Base-by-base conservation (phyloP, 2,329 filamentous ascomycete genomes). In the Fusarium napiforme region DNA sequence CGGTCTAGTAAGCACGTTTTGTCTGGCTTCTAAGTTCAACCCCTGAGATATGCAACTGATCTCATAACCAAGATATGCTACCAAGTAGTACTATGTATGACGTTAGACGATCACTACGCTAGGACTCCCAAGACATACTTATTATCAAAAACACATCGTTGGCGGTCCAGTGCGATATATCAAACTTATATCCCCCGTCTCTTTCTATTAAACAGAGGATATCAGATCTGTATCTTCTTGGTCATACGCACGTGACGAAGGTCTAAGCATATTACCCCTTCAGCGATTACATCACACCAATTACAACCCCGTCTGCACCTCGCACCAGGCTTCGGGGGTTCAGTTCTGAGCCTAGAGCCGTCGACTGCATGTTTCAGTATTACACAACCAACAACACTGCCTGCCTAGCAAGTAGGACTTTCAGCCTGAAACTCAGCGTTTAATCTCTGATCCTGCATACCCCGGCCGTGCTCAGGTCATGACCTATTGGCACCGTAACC, bases 41-140 rank as follows among this genome's bases (percentile, higher is more conserved):
- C 59, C 52, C 43, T 69, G 47, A 60, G 43, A 57, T 52, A 70
- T 69, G 60, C 34, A 43, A 46, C 43, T 56, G 65, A 69, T 69
- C 34, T 65, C 55, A 60, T 70, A 37, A 26, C 23, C 26, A 61
- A 37, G 28, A 23, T 36, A 23, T 19, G 37, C 43, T 50, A 53
- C 14, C 32, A 28, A 18, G 19, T 53, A 23, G 23, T 53, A 45
- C 10, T 18, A 26, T 42, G 23, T 32, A 74, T 73, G 71, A 74
- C 71, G 71, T 74, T 45, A 21, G 61, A 60, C 67, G 47, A 15
- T 50, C 23, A 19, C 37, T 23, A 37, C 21, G 52, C 34, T 46
- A 58, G n/a, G 32, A 56, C 61, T 28, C 16, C 23, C 7, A 40
- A 56, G 30, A 18, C 7, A 37, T 21, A 23, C 26, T 26, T 26